Percentiles rank a stretch among this genome's conserved stretches.
Conservation (phyloP, 1,284 basidiomycete genomes). For the Ganoderma sinense region DNA sequence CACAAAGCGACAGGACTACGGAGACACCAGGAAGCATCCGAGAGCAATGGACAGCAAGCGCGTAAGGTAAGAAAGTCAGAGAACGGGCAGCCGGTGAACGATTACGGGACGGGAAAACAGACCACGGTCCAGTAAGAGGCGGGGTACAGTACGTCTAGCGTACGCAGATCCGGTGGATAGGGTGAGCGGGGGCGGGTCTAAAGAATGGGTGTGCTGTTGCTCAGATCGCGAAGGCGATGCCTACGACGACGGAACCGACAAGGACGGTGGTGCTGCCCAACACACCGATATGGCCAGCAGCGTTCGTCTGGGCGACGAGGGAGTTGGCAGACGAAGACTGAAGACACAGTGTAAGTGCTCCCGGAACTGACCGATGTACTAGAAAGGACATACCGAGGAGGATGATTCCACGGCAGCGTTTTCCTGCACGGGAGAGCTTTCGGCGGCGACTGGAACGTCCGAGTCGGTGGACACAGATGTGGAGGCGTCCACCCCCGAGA, state of each 20-base stretch:
- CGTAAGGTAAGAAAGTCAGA: slow-evolving; percentile 24
- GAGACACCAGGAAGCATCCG: not conserved
- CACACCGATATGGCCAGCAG: slow-evolving; percentile 8
- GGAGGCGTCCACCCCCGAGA: not conserved
- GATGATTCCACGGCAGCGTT: slow-evolving; percentile 2
- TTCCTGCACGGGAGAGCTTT: slow-evolving; percentile 5
- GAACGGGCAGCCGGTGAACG: slow-evolving; percentile 5
- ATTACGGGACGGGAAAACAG: slow-evolving; percentile 6
- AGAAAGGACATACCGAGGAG: not conserved
- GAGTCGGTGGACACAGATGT: not conserved
- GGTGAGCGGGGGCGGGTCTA: not conserved
- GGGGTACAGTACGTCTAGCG: slow-evolving; percentile 14
- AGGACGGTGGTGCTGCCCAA: slow-evolving; percentile 16
- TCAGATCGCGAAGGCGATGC: slow-evolving; percentile 18
- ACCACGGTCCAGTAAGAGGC: not conserved
- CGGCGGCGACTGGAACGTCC: slow-evolving; percentile 13
- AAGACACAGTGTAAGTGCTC: not conserved
- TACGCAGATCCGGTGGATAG: not conserved
- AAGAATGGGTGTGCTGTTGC: not conserved
- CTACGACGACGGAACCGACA: slow-evolving; percentile 19
- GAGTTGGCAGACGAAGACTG: slow-evolving; percentile 6
- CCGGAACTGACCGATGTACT: not conserved
- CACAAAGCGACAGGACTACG: not conserved
- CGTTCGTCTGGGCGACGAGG: slow-evolving; percentile 14
- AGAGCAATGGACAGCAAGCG: not conserved